These are phyloP conservation scores for Talaromyces sp. DNA, from an alignment of 2,329 filamentous ascomycete species.

Conservation along the genomic window DNA sequence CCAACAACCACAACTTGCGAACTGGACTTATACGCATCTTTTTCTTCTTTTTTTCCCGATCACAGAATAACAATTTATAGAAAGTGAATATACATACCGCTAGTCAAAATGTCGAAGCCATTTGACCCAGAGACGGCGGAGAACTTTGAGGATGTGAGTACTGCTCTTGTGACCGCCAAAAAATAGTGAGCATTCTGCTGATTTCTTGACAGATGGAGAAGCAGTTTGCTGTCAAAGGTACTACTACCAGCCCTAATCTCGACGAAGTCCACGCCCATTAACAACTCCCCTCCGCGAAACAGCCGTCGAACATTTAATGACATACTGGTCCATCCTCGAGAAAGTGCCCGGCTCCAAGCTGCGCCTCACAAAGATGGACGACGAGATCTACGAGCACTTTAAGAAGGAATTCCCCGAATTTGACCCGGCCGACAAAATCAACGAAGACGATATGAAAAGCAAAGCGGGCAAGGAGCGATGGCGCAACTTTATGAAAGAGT, in stretches of 20 bases:
- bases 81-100: neutral
- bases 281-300: slow-evolving; percentile 4
- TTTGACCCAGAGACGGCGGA: slow-evolving; percentile 59
- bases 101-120: slow-evolving; percentile 26
- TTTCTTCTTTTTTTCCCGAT: neutral
- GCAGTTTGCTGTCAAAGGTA: slow-evolving; percentile 93
- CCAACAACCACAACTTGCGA: neutral
- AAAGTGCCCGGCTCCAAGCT: slow-evolving; percentile 82
- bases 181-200: slow-evolving; percentile 14
- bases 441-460: slow-evolving; percentile 97
- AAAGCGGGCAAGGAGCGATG: slow-evolving; percentile 89
- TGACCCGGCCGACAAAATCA: slow-evolving; percentile 69
- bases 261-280: neutral
- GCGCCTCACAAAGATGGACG: slow-evolving; percentile 86
- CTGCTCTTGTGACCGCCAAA: neutral
- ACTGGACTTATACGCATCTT: neutral
- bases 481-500: slow-evolving; percentile 88
- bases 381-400: slow-evolving; percentile 90
- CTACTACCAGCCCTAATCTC: slow-evolving; percentile 28
- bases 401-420: slow-evolving; percentile 87
- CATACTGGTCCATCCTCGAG: slow-evolving; percentile 94
- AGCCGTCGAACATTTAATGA: slow-evolving; percentile 91
- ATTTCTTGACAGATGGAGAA: slow-evolving; percentile 72
- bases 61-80: neutral
- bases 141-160: slow-evolving; percentile 62